These are phyloP conservation scores for Pleodorina starrii DNA, from an alignment of 139 green algal species.

Conservation along the genomic window DNA sequence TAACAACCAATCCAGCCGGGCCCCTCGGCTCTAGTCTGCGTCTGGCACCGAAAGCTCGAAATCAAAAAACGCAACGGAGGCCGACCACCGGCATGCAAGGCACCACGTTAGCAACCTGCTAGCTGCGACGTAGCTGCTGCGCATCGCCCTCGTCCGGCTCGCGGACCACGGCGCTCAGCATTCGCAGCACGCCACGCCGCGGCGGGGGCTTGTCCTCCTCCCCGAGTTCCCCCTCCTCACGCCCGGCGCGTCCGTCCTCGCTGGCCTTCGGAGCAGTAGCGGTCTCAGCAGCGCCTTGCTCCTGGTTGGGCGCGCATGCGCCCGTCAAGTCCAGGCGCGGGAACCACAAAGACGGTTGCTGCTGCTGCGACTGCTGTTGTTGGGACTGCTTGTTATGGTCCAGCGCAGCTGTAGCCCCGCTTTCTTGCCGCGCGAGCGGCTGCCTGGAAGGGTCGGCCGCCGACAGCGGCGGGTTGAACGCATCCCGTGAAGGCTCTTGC, in stretches of 20 bases:
- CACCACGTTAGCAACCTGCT: too few relatives aligned
- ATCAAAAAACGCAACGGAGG: too few relatives aligned
- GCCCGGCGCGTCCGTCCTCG: neutral
- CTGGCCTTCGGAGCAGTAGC: neutral
- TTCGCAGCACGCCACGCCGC: constrained; percentile 6
- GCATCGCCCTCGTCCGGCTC: neutral
- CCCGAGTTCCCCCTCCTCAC: neutral
- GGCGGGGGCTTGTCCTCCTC: neutral
- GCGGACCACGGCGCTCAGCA: constrained; percentile 6
- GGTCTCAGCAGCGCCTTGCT: neutral
- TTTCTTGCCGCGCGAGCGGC: neutral
- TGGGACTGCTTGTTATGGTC: neutral
- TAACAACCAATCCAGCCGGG: too few relatives aligned
- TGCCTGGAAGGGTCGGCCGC: neutral
- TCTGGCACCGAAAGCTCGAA: too few relatives aligned
- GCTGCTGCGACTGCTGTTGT: neutral
- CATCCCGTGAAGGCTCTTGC: neutral
- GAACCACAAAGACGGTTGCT: neutral
- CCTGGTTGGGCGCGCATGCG: neutral
- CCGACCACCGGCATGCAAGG: too few relatives aligned
- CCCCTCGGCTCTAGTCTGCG: too few relatives aligned
- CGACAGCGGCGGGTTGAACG: neutral
- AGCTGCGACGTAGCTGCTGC: too few relatives aligned
- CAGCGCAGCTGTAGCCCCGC: neutral
- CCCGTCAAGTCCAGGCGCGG: constrained; percentile 26